Conservation (phyloP, 192 early-diverging fungal species). For the Umbelopsis sp. region DNA sequence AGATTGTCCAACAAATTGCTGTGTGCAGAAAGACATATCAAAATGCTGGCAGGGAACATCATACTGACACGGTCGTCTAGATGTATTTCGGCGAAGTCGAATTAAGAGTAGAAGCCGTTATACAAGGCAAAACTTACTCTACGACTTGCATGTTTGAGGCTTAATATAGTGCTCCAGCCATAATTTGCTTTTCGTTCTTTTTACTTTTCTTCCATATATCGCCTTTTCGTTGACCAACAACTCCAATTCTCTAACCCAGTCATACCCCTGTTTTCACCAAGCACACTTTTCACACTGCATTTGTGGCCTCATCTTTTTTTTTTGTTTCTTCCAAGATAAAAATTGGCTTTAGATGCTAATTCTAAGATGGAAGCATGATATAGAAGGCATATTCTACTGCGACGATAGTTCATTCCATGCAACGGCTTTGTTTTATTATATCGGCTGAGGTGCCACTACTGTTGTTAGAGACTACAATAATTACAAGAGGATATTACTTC, state of each 20-base stretch:
- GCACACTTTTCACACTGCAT: no score
- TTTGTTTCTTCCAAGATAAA: no score
- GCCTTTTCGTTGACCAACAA: neutral
- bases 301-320: no score
- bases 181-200: constrained; percentile 5
- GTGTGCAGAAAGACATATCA: neutral
- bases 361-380: no score
- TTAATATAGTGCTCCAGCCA: constrained; percentile 8
- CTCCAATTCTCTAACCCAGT: neutral
- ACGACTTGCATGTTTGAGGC: constrained; percentile 51
- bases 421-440: no score
- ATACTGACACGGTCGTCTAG: constrained; percentile 1
- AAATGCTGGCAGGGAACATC: neutral
- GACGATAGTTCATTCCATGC: no score
- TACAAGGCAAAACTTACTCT: constrained; percentile 49
- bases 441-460: no score
- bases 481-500: no score
- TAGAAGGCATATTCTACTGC: no score
- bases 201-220: neutral
- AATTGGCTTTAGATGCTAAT: no score
- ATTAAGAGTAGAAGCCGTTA: constrained; percentile 53
- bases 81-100: constrained; percentile 51
- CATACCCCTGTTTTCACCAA: neutral
- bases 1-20: neutral
- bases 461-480: no score